Percentiles rank a stretch among this genome's conserved stretches.
These are phyloP conservation scores for Aspergillus bombycis DNA, from an alignment of 2,329 filamentous ascomycete species.

Conservation along the genomic window DNA sequence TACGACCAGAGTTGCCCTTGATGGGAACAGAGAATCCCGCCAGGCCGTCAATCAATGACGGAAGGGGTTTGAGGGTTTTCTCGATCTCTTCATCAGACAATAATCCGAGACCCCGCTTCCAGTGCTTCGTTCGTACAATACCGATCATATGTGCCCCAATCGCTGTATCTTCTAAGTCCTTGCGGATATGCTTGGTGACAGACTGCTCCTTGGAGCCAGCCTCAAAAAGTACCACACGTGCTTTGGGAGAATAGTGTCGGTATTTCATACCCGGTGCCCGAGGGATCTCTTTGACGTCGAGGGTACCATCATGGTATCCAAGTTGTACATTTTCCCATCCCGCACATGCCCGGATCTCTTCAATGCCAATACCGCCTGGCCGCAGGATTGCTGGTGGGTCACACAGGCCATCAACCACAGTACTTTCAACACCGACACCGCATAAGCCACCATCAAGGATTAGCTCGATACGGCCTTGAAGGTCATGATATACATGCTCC, in stretches of 20 bases:
- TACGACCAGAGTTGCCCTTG: conserved; percentile 23
- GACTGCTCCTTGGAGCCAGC: conserved; percentile 41
- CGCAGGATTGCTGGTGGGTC: conserved; percentile 79
- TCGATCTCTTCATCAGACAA: conserved; percentile 26
- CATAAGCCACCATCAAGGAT: conserved; percentile 90
- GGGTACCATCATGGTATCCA: conserved; percentile 76
- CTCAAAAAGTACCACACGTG: conserved; percentile 82
- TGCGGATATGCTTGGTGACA: conserved; percentile 36
- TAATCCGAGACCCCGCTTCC: conserved; percentile 35
- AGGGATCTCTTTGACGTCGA: conserved; percentile 67
- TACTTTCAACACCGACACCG: conserved; percentile 90
- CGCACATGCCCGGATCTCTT: conserved; percentile 70
- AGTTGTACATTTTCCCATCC: conserved; percentile 81
- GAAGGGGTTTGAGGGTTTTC: conserved; percentile 25
- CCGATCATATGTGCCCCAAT: conserved; percentile 38
- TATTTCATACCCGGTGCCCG: conserved; percentile 98
- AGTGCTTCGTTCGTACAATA: conserved; percentile 44
- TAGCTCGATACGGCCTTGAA: conserved; percentile 77
- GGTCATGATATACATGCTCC: conserved; percentile 83
- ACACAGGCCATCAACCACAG: conserved; percentile 88
- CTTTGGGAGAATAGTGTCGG: conserved; percentile 92
- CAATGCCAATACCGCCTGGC: conserved; percentile 84
- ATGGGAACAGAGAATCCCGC: conserved; percentile 32
- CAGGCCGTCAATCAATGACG: conserved; percentile 29
- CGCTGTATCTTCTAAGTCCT: conserved; percentile 36